Conservation (phyloP, 805 yeast species). For the Candida multigemmis region DNA sequence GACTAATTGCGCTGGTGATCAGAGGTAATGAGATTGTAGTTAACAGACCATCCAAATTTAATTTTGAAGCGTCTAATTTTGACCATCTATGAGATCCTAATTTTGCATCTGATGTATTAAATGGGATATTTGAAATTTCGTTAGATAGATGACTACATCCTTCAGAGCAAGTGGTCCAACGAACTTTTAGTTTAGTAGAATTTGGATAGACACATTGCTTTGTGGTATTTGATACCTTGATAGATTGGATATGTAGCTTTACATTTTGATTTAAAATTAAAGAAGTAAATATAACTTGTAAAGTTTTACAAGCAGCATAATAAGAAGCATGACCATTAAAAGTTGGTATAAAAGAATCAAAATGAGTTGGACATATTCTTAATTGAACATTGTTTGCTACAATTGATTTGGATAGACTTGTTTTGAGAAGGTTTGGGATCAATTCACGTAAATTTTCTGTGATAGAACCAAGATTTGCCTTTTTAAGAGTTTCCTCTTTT, state of each 20-base stretch:
- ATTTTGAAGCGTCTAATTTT: conserved; percentile 15
- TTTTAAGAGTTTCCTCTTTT: conserved; percentile 6
- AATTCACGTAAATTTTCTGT: conserved; percentile 36
- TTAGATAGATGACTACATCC: conserved; percentile 39
- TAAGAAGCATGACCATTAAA: conserved; percentile 50
- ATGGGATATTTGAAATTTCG: conserved; percentile 6
- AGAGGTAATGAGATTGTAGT: conserved; percentile 8
- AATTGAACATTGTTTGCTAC: conserved; percentile 41
- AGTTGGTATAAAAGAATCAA: conserved; percentile 37
- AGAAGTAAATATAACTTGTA: conserved; percentile 45
- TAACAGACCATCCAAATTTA: conserved; percentile 1
- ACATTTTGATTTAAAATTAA: conserved; percentile 46
- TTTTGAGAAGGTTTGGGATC: conserved; percentile 43
- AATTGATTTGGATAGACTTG: conserved; percentile 32
- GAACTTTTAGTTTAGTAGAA: conserved; percentile 41
- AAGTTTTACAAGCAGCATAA: conserved; percentile 45
- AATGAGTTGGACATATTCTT: conserved; percentile 47
- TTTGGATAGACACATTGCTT: conserved; percentile 23
- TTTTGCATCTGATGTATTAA: conserved; percentile 28
- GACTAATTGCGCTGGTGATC: conserved; percentile 14
- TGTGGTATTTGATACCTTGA: conserved; percentile 17
- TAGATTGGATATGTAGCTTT: conserved; percentile 42
- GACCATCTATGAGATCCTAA: conserved; percentile 35
- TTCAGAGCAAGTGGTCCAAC: conserved; percentile 50
- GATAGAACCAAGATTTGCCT: conserved; percentile 47